phyloP scores from a whole-genome alignment of 768 basidiomycete species.

The Lactarius evosmus region DNA sequence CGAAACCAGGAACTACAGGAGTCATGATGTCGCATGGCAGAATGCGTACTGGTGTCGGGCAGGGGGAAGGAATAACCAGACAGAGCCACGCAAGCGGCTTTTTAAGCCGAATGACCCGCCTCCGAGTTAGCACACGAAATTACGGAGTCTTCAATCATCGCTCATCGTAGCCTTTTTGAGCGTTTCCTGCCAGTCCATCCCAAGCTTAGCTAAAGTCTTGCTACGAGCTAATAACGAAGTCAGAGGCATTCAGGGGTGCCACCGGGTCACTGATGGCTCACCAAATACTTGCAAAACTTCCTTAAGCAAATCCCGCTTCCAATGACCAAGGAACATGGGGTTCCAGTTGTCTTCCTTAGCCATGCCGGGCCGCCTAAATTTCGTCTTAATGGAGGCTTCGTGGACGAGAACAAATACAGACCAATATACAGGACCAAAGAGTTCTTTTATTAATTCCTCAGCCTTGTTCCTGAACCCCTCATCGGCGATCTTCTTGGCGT shows the following conservation, averaged over 20 bases:
- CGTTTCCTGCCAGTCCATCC: constrained; percentile 78
- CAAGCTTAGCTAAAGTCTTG: constrained; percentile 71
- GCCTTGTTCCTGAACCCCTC: constrained; percentile 86
- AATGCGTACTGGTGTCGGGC: neutral
- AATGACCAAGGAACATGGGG: constrained; percentile 62
- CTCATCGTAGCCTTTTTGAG: constrained; percentile 52
- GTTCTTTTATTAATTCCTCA: constrained; percentile 87
- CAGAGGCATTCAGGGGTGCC: neutral
- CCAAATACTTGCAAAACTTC: constrained; percentile 80
- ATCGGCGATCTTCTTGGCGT: constrained; percentile 83
- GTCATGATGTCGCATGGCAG: neutral
- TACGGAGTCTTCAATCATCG: constrained; percentile 10
- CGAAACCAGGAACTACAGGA: neutral
- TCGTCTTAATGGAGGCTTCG: constrained; percentile 6
- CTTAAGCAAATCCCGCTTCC: constrained; percentile 78
- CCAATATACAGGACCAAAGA: constrained; percentile 90
- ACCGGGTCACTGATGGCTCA: constrained; percentile 31
- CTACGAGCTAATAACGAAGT: constrained; percentile 52
- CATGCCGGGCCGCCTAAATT: constrained; percentile 61
- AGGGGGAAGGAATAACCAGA: neutral
- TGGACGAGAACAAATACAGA: constrained; percentile 40
- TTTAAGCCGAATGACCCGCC: neutral
- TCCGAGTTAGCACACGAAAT: neutral
- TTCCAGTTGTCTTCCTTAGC: constrained; percentile 60
- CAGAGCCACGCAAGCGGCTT: neutral